Conservation (phyloP, 495 filamentous ascomycete genomes). For the Podospora didyma region DNA sequence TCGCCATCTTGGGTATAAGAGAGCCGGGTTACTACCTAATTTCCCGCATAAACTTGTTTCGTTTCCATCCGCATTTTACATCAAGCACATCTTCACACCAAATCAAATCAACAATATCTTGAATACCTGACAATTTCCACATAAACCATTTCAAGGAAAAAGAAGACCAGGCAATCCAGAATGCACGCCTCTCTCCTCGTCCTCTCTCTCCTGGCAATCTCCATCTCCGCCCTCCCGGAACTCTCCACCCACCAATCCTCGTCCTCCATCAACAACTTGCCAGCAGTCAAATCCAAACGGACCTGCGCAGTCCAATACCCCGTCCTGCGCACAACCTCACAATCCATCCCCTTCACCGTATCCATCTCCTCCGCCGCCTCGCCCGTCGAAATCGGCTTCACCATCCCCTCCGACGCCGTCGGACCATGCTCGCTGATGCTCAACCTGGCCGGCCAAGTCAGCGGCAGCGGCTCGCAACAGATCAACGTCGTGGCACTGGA, state of each 20-base stretch:
- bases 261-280: not conserved
- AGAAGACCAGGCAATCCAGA: too few relatives aligned
- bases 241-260: not conserved
- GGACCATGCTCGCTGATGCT: conserved; percentile 25
- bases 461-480: conserved; percentile 18
- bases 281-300: not conserved
- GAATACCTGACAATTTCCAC: too few relatives aligned
- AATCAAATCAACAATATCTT: too few relatives aligned
- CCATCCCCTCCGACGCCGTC: conserved; percentile 17
- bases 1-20: too few relatives aligned
- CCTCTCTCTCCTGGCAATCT: not conserved
- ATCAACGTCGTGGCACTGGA: conserved; percentile 27
- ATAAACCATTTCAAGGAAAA: too few relatives aligned
- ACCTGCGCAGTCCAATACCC: not conserved
- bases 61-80: too few relatives aligned
- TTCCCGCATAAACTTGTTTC: too few relatives aligned
- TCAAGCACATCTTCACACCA: too few relatives aligned
- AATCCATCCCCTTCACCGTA: conserved; percentile 2
- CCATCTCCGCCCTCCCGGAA: not conserved
- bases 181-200: too few relatives aligned
- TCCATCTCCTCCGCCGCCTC: not conserved
- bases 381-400: conserved; percentile 19
- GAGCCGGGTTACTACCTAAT: too few relatives aligned
- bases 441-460: conserved; percentile 15
- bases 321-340: not conserved